Percentiles rank a stretch among this genome's conserved stretches.
Conservation (phyloP, 2,329 filamentous ascomycete genomes). For the Aspergillus fructus region DNA sequence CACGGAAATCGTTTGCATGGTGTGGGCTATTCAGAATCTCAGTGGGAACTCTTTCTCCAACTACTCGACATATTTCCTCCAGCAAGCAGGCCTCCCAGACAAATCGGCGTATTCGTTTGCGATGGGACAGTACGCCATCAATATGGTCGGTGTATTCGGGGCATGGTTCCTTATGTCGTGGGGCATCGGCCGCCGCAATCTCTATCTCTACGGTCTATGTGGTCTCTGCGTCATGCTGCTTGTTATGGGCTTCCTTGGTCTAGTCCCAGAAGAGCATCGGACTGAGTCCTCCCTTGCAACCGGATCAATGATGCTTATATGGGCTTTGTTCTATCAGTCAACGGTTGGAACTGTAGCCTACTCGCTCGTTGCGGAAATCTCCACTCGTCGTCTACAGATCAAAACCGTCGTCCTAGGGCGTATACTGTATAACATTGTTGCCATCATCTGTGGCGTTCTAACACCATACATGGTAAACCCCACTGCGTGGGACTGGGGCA, state of each 20-base stretch:
- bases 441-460: slow-evolving; percentile 76
- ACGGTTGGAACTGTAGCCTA: slow-evolving; percentile 89
- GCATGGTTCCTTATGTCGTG: slow-evolving; percentile 77
- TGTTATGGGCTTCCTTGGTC: slow-evolving; percentile 78
- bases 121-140: slow-evolving; percentile 61
- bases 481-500: slow-evolving; percentile 80
- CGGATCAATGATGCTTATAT: slow-evolving; percentile 79
- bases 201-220: slow-evolving; percentile 75
- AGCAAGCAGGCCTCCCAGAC: slow-evolving; percentile 55
- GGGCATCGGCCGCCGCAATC: slow-evolving; percentile 70
- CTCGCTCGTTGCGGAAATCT: slow-evolving; percentile 81
- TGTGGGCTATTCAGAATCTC: slow-evolving; percentile 65
- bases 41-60: slow-evolving; percentile 64
- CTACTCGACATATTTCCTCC: slow-evolving; percentile 62
- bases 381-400: slow-evolving; percentile 78
- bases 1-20: slow-evolving; percentile 70
- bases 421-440: slow-evolving; percentile 77
- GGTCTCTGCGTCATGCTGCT: slow-evolving; percentile 75
- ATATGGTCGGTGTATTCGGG: slow-evolving; percentile 78
- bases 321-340: slow-evolving; percentile 80
- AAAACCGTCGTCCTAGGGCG: slow-evolving; percentile 88
- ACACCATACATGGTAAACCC: slow-evolving; percentile 95
- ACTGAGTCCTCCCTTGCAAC: slow-evolving; percentile 69
- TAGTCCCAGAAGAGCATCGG: slow-evolving; percentile 63
- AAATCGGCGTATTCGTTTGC: slow-evolving; percentile 56